Evolutionary conservation across 257 asterid genomes (phyloP).

Genomic region (Solanum appendiculatum): DNA sequence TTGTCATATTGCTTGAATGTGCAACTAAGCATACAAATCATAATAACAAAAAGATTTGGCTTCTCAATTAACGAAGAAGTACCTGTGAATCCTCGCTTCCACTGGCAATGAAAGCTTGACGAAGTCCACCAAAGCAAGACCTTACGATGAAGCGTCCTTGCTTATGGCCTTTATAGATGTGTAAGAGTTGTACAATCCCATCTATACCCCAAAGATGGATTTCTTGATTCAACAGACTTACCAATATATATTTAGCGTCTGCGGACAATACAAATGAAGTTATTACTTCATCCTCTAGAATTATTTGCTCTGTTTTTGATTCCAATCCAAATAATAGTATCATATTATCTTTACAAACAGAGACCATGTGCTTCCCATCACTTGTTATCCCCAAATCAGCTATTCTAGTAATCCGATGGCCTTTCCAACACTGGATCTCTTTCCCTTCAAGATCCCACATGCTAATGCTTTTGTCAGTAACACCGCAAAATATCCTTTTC

Average conservation of each 20-base stretch:
- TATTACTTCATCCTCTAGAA: constrained; percentile 70
- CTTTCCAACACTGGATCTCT: constrained; percentile 80
- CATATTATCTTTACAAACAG: constrained; percentile 53
- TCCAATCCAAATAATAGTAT: constrained; percentile 67
- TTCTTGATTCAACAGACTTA: constrained; percentile 63
- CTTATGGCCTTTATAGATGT: constrained; percentile 76
- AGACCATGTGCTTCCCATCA: constrained; percentile 59
- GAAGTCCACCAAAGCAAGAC: constrained; percentile 85
- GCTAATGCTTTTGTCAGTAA: constrained; percentile 66
- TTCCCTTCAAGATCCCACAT: constrained; percentile 87
- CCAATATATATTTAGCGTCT: constrained; percentile 60
- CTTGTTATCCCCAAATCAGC: constrained; percentile 62
- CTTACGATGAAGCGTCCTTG: constrained; percentile 66
- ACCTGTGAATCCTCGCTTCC: constrained; percentile 99
- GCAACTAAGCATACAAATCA: background rate
- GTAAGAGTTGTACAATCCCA: constrained; percentile 36
- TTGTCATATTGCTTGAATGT: background rate
- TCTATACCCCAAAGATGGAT: constrained; percentile 89
- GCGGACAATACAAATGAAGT: constrained; percentile 61
- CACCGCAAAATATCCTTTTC: constrained; percentile 54
- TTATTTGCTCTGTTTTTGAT: constrained; percentile 48
- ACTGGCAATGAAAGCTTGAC: constrained; percentile 78
- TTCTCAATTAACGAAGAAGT: constrained; percentile 1
- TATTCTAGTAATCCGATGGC: constrained; percentile 48
- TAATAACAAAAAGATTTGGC: background rate